Evolutionary conservation across 495 filamentous ascomycete species (phyloP).

Genomic region (Hypoxylon trugodes): DNA sequence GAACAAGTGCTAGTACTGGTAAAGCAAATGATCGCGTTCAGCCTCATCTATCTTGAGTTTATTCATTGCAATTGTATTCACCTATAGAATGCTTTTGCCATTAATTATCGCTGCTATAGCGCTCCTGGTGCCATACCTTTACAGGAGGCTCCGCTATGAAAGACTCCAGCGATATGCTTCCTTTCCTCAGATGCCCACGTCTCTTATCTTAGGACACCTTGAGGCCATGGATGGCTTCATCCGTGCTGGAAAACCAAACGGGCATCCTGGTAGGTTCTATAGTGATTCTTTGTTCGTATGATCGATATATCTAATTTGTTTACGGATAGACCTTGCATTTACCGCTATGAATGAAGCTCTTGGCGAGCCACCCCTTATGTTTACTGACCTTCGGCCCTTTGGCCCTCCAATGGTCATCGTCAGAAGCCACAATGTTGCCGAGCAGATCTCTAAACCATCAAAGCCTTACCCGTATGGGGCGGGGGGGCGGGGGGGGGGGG

Average conservation of each 20-base stretch:
- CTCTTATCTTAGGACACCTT: constrained; percentile 11
- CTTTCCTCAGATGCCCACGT: constrained; percentile 1
- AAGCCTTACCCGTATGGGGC: constrained; percentile 54
- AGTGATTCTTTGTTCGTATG: background rate
- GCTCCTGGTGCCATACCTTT: background rate
- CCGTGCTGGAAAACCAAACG: background rate
- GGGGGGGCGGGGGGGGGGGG: too few species aligned
- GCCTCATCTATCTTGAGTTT: too few species aligned
- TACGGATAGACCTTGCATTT: constrained; percentile 32
- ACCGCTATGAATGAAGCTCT: constrained; percentile 32
- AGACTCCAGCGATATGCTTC: background rate
- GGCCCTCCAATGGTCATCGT: constrained; percentile 48
- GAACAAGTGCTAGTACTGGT: too few species aligned
- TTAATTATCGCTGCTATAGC: too few species aligned
- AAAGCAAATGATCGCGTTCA: too few species aligned
- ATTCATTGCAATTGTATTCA: too few species aligned
- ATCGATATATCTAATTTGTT: background rate
- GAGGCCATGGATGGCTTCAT: background rate
- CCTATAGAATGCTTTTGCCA: too few species aligned
- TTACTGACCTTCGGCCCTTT: constrained; percentile 51
- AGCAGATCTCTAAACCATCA: constrained; percentile 50
- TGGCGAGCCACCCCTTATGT: constrained; percentile 40
- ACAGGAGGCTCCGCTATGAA: background rate
- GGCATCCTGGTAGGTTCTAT: background rate
- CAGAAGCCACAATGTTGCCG: constrained; percentile 53